Evolutionary conservation across 192 early-diverging fungal species (phyloP).

Genomic region (Lunasporangiospora selenospora): DNA sequence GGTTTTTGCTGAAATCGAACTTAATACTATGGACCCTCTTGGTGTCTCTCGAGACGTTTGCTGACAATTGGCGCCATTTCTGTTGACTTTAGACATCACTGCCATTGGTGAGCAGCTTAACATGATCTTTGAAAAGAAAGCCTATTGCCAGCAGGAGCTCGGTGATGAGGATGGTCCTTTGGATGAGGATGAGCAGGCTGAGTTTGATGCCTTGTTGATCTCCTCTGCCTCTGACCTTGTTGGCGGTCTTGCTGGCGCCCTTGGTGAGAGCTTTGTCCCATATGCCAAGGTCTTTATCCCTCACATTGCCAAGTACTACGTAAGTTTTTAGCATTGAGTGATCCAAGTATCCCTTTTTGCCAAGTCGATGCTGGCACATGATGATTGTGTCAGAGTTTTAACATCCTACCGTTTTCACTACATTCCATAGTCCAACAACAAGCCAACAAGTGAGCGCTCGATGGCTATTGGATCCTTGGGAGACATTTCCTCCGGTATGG

Average conservation of each 20-base stretch:
- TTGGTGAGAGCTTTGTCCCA: conserved; percentile 77
- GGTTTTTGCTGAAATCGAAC: conserved; percentile 2
- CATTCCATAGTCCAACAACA: conserved; percentile 61
- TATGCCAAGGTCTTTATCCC: conserved; percentile 84
- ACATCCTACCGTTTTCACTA: neutral
- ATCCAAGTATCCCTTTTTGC: conserved; percentile 2
- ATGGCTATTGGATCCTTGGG: conserved; percentile 92
- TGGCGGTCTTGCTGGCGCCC: conserved; percentile 72
- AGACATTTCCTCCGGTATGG: conserved; percentile 75
- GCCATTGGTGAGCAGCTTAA: conserved; percentile 47
- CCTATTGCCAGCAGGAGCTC: conserved; percentile 74
- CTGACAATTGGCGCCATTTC: no score
- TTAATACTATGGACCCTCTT: conserved; percentile 1
- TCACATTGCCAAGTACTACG: conserved; percentile 81
- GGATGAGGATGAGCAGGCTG: conserved; percentile 87
- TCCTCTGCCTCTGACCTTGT: conserved; percentile 83
- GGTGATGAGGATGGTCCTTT: conserved; percentile 66
- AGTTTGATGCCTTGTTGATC: conserved; percentile 84
- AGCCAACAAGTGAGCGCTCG: conserved; percentile 78
- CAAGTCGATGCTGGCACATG: neutral
- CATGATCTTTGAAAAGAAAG: conserved; percentile 75
- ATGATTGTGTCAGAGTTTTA: neutral
- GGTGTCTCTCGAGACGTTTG: no score
- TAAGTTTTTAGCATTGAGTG: conserved; percentile 22
- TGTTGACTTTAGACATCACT: conserved; percentile 29